Base-by-base conservation (phyloP, 768 basidiomycete genomes). In the Hygrophoropsis aurantiaca region DNA sequence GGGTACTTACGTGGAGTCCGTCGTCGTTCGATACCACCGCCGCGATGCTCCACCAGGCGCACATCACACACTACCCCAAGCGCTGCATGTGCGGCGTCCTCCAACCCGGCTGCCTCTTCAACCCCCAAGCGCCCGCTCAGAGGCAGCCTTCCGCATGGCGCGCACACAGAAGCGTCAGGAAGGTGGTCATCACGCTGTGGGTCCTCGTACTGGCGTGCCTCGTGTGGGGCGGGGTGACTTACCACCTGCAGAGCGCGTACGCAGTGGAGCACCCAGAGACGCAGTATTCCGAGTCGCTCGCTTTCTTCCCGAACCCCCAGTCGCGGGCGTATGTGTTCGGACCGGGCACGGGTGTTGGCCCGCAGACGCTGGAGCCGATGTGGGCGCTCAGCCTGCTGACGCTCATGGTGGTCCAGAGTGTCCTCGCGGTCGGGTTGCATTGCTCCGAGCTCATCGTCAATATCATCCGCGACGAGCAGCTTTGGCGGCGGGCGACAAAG, bases 1-100 rank as follows among this genome's bases (percentile, higher is more conserved):
- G 58, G 44, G 51, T 66, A 26, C 27, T 58, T 37, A 66, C 66
- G 9, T 66, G 66, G 66, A 68, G 66, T 16, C 60, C 64, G 23
- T 66, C 65, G 1, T 49, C 60, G 15, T 53, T 68, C 13, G 64
- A 64, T 11, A 49, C 59, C 1, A 62, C 64, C 3, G 62, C 66
- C 1, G 66, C 65, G 2, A 49, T 66, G 21, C 47, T 68, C 11
- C 57, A 61, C 15, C 58, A 66, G 8, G 49, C 55, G 2, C 56
- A 56, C 8, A 55, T 66, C 36, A 0, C 54, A 3, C 54, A 45
- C 1, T 49, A 53, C 20, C 30, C 49, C 3, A 58, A 52, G 4
- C 60, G 42, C 9, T 64, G 66, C 23, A 66, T 66, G 66, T 48
- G 33, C n/a, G 46, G 58, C 33, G 58, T 62, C 11, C 44, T 40